A percentile compares a stretch with the other conserved stretches of the same genome.
Conservation (phyloP, 805 yeast genomes). For the Yarrowia sp. region DNA sequence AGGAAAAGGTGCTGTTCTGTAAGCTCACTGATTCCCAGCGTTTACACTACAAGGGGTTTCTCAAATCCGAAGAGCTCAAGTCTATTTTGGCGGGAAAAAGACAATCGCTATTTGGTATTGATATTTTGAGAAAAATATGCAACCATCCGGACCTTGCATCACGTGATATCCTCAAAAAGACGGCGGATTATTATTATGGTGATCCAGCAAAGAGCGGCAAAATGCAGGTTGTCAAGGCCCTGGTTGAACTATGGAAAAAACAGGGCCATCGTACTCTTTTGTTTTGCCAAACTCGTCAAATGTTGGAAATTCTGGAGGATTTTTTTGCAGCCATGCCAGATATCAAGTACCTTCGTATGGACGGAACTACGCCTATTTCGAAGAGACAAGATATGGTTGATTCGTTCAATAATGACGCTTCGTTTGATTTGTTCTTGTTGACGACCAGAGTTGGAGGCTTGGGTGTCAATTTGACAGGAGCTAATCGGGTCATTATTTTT, state of each 20-base stretch:
- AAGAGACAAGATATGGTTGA: slow-evolving; percentile 79
- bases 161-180: slow-evolving; percentile 42
- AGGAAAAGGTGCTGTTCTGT: slow-evolving; percentile 92
- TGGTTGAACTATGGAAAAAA: slow-evolving; percentile 69
- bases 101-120: slow-evolving; percentile 86
- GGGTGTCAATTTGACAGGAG: slow-evolving; percentile 92
- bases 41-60: slow-evolving; percentile 66
- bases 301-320: slow-evolving; percentile 81
- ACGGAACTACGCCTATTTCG: slow-evolving; percentile 83
- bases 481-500: slow-evolving; percentile 86
- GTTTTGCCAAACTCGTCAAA: slow-evolving; percentile 92
- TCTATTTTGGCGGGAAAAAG: slow-evolving; percentile 73
- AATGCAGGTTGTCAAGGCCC: slow-evolving; percentile 78
- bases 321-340: slow-evolving; percentile 50
- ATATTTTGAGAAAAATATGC: slow-evolving; percentile 84
- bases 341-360: slow-evolving; percentile 73
- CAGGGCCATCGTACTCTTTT: slow-evolving; percentile 77
- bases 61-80: slow-evolving; percentile 70
- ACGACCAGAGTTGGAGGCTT: slow-evolving; percentile 96
- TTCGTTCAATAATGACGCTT: slow-evolving; percentile 61
- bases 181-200: slow-evolving; percentile 42
- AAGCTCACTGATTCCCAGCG: slow-evolving; percentile 75
- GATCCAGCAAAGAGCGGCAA: slow-evolving; percentile 70
- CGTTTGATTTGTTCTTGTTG: slow-evolving; percentile 64
- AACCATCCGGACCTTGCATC: slow-evolving; percentile 89